Evolutionary conservation across 1,284 basidiomycete genomes (phyloP), one percentile per base, ranked within the genome.

Genomic region (Cutaneotrichosporon daszewskae): DNA sequence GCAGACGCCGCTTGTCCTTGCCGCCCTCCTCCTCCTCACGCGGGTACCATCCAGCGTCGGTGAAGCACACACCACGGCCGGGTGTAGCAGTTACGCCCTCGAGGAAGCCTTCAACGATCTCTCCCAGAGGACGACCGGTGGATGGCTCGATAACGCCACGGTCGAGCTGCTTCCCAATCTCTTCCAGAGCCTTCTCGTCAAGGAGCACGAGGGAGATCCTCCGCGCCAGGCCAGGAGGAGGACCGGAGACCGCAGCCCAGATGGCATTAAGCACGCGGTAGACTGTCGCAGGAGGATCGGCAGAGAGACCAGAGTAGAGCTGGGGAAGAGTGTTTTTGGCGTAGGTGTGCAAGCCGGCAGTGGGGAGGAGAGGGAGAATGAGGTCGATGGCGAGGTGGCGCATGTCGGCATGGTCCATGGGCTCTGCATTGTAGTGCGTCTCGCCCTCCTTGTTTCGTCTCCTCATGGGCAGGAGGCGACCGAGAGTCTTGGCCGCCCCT

Each of bases 31-130:
- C 52, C 27, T 68, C 64, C 0, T 64, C 61, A 9, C 86, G 79
- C 2, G 82, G 82, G 60, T 95, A 96, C 91, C 91, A 96, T 1
- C 90, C 91, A 13, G 80, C 77, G 62, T 94, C 89, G 36, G 75
- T 78, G 69, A 94, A 96, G 63, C 90, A 95, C 18, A 96, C 75
- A 0, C 91, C 92, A 16, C 77, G 74, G 0, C 88, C 88, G 0
- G 87, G 86, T 20, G 80, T 80, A 0, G 87, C 85, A 56, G 85
- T 87, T n/a, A 90, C 79, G 9, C 84, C 85, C 32, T 94, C 77
- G 5, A 96, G 72, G 64, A 95, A 95, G 58, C 91, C 87, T 52
- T 89, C 85, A 0, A 80, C 82, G 6, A 95, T 75, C 49, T 94
- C 84, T 0, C 87, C 87, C 0, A 87, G 47, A 4, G 80, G 17